A percentile compares a stretch with the other conserved stretches of the same genome.
Evolutionary conservation across 345 rosid genomes (phyloP).

Genomic region (Moringa oleifera): DNA sequence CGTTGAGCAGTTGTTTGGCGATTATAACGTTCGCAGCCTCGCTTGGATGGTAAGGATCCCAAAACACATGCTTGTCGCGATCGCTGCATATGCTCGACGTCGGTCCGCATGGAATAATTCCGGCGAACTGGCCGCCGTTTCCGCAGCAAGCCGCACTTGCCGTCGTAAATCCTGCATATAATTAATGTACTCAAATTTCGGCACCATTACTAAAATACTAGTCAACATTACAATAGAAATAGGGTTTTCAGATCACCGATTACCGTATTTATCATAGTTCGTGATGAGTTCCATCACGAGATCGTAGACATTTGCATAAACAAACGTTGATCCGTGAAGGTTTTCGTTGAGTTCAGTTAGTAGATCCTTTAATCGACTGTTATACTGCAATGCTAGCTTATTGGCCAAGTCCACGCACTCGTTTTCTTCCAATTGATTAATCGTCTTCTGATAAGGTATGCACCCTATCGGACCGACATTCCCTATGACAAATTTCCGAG

Average conservation of each 20-base stretch:
- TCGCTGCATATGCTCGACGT: constrained; percentile 60
- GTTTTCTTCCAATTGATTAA: constrained; percentile 49
- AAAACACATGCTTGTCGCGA: constrained; percentile 67
- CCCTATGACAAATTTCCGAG: constrained; percentile 76
- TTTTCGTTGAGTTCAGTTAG: constrained; percentile 46
- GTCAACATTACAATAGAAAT: too few species aligned
- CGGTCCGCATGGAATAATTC: constrained; percentile 89
- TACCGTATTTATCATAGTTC: constrained; percentile 68
- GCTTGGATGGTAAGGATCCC: constrained; percentile 90
- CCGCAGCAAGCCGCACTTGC: constrained; percentile 77
- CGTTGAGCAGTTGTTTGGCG: constrained; percentile 57
- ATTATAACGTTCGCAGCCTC: constrained; percentile 70
- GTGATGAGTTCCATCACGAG: constrained; percentile 87
- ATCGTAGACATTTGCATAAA: constrained; percentile 72
- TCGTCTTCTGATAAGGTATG: constrained; percentile 83
- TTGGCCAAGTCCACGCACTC: constrained; percentile 79
- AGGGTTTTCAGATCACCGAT: too few species aligned
- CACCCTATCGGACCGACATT: constrained; percentile 96
- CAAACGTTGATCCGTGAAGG: constrained; percentile 66
- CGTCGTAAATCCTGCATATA: constrained; percentile 55
- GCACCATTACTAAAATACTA: background rate
- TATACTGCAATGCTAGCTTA: constrained; percentile 64
- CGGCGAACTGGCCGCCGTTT: constrained; percentile 75
- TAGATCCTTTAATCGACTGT: constrained; percentile 55
- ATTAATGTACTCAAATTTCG: too few species aligned